Conservation (phyloP, 768 basidiomycete genomes). For the Xerocomus brunneocitrinus region DNA sequence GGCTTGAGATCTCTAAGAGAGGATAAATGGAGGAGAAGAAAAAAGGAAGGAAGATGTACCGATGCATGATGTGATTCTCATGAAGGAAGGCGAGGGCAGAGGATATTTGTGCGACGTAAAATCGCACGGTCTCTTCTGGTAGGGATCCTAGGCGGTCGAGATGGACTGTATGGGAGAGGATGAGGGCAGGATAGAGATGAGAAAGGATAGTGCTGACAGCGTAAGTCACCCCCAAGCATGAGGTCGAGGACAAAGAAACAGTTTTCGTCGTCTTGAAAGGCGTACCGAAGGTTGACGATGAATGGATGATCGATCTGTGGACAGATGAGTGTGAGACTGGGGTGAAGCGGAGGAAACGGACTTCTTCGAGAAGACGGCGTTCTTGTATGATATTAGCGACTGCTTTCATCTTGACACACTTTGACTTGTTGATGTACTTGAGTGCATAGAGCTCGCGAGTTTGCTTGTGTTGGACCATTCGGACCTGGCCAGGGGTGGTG, state of each 20-base stretch:
- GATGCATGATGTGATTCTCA: constrained; percentile 91
- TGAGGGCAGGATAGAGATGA: neutral
- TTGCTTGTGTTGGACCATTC: constrained; percentile 98
- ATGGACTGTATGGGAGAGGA: constrained; percentile 55
- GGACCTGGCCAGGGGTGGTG: constrained; percentile 57
- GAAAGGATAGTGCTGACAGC: constrained; percentile 54
- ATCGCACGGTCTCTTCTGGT: constrained; percentile 74
- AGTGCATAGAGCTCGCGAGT: constrained; percentile 95
- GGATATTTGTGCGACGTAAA: constrained; percentile 87
- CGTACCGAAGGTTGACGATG: constrained; percentile 92
- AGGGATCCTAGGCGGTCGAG: constrained; percentile 76
- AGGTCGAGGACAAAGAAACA: constrained; percentile 98
- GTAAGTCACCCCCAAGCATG: constrained; percentile 93
- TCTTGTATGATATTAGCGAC: constrained; percentile 98
- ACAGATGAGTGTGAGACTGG: neutral
- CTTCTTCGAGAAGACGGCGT: constrained; percentile 92
- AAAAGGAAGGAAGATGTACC: constrained; percentile 46
- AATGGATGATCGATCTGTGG: constrained; percentile 91
- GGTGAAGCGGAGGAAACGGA: constrained; percentile 28
- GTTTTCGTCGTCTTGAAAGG: constrained; percentile 97
- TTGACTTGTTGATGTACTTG: constrained; percentile 98
- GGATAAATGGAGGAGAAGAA: neutral
- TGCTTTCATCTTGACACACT: constrained; percentile 98
- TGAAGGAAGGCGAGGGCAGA: constrained; percentile 89
- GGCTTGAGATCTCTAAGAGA: constrained; percentile 83